Evolutionary conservation across 208 protist species (phyloP).

Genomic region (Crithidia bombi): DNA sequence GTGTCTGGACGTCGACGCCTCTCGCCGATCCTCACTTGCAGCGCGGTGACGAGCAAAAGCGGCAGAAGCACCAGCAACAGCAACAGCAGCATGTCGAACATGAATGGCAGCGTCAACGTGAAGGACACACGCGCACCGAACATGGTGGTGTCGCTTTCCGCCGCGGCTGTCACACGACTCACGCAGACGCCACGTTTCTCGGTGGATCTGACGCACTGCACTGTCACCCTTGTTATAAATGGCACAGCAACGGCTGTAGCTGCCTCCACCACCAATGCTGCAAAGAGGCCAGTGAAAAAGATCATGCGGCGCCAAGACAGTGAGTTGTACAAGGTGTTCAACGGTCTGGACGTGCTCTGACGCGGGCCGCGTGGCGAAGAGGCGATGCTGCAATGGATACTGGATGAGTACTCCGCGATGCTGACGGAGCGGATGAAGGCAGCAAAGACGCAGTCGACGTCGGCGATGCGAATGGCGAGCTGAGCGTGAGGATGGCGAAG

Average conservation of each 20-base stretch:
- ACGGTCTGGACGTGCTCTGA: constrained; percentile 64
- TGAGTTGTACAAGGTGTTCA: constrained; percentile 24
- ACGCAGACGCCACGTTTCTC: constrained; percentile 21
- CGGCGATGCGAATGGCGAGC: constrained; percentile 19
- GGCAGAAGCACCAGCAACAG: background rate
- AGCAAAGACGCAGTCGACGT: constrained; percentile 19
- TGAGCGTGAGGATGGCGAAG: no score
- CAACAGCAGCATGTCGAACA: background rate
- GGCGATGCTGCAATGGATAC: constrained; percentile 45
- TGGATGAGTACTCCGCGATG: constrained; percentile 48
- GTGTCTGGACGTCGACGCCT: background rate
- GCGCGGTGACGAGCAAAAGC: background rate
- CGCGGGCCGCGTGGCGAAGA: constrained; percentile 47
- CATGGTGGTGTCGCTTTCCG: constrained; percentile 14
- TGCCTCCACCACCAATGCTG: background rate
- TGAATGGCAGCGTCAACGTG: background rate
- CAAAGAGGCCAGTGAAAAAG: no score
- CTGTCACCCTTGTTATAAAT: background rate
- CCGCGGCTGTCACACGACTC: constrained; percentile 13
- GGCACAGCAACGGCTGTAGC: background rate
- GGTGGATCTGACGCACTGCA: constrained; percentile 19
- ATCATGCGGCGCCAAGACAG: background rate
- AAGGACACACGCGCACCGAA: background rate
- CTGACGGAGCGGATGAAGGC: constrained; percentile 34
- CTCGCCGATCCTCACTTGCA: background rate